These are phyloP conservation scores for Eimeria acervulina DNA, from an alignment of 169 alveolate genomes.

Conservation along the genomic window DNA sequence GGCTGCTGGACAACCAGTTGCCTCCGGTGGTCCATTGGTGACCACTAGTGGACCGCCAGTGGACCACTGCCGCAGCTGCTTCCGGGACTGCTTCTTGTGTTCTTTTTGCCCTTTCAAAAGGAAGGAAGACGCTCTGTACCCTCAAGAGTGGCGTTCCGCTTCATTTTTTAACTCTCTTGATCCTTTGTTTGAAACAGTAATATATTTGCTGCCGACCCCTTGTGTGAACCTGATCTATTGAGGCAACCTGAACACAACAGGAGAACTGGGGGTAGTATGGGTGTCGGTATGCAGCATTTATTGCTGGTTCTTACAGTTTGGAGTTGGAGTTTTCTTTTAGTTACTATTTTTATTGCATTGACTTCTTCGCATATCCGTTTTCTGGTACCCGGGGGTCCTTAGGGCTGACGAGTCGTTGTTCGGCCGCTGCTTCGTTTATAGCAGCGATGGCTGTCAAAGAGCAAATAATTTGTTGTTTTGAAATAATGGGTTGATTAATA, in stretches of 20 bases:
- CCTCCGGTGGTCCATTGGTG: too few species aligned
- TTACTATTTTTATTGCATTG: conserved; percentile 10
- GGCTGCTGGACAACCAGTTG: background rate
- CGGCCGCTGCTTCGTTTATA: conserved; percentile 72
- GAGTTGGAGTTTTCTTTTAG: background rate
- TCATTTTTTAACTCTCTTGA: too few species aligned
- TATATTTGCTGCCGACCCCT: too few species aligned
- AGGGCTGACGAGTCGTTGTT: conserved; percentile 41
- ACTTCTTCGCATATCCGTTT: conserved; percentile 49
- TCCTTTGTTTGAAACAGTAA: too few species aligned
- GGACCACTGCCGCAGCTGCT: conserved; percentile 11
- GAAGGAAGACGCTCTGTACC: background rate
- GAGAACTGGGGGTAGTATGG: too few species aligned
- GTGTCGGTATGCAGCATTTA: background rate
- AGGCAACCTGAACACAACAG: too few species aligned
- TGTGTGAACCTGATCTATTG: too few species aligned
- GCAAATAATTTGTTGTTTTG: too few species aligned
- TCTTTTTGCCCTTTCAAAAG: background rate
- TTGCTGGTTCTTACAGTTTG: background rate
- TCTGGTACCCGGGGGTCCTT: conserved; percentile 64
- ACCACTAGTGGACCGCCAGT: background rate
- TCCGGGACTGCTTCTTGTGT: background rate
- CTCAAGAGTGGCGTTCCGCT: too few species aligned
- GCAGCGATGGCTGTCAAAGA: conserved; percentile 58
- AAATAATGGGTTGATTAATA: too few species aligned